Conservation (phyloP, 2,329 filamentous ascomycete genomes). For the Paecilomyces formosus region DNA sequence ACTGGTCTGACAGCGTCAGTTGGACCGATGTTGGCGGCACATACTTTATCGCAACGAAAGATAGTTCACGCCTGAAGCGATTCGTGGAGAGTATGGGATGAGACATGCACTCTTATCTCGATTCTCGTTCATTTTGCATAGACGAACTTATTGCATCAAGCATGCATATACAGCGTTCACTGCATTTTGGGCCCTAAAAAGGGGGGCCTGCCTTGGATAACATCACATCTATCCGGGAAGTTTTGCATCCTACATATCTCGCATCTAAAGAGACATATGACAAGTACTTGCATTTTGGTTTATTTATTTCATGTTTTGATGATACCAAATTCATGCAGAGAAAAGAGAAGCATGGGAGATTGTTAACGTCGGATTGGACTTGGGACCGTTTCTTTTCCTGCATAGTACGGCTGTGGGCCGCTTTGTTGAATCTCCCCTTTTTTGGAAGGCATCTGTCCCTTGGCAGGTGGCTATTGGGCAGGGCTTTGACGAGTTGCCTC, state of each 20-base stretch:
- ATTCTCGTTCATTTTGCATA: not conserved
- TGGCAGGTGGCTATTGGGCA: not conserved
- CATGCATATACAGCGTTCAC: not conserved
- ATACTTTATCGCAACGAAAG: constrained; percentile 84
- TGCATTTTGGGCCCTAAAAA: not conserved
- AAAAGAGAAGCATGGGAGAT: not conserved
- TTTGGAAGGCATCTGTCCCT: not conserved
- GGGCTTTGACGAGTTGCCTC: not conserved
- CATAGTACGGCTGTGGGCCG: not conserved
- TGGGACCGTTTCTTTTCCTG: not conserved
- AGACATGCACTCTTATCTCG: constrained; percentile 1
- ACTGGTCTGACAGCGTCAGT: constrained; percentile 66
- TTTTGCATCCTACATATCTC: not conserved
- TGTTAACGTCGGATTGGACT: not conserved
- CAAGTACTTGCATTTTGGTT: not conserved
- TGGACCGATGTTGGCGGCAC: constrained; percentile 80
- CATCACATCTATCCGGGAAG: not conserved
- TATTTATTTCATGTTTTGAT: constrained; percentile 4
- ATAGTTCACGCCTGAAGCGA: constrained; percentile 46
- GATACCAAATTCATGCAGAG: constrained; percentile 12
- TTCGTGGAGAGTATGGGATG: constrained; percentile 36
- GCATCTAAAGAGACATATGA: not conserved
- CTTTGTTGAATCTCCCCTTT: not conserved
- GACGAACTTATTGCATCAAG: not conserved
- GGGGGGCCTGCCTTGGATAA: not conserved